phyloP scores from a whole-genome alignment of 768 basidiomycete genomes.

The Chalciporus piperatus region DNA sequence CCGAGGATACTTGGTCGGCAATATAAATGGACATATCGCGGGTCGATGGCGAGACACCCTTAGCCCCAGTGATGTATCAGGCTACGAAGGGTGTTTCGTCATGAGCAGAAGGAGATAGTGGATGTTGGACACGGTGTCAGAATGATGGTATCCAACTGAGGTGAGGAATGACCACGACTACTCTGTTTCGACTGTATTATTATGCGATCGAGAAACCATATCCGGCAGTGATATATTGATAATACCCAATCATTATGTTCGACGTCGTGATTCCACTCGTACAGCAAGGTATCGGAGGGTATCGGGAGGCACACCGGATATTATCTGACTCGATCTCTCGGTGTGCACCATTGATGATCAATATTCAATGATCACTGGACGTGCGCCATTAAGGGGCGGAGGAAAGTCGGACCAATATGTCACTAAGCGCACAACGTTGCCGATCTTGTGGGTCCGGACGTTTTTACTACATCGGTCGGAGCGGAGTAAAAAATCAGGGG shows the following conservation, averaged over 20 bases:
- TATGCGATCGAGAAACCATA: neutral
- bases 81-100: conserved; percentile 86
- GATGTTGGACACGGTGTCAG: neutral
- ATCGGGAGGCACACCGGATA: neutral
- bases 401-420: neutral
- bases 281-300: neutral
- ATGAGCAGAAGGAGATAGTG: conserved; percentile 62
- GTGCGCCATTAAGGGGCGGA: too few species aligned
- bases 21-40: conserved; percentile 64
- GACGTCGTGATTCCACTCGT: neutral
- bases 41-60: conserved; percentile 88
- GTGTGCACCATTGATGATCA: neutral
- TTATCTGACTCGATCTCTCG: neutral
- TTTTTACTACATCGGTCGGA: neutral
- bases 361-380: neutral
- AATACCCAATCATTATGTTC: neutral
- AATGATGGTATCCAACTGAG: neutral
- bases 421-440: neutral
- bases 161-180: neutral
- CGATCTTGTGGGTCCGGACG: neutral
- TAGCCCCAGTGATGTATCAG: conserved; percentile 55
- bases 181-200: neutral
- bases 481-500: neutral
- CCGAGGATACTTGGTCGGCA: conserved; percentile 77
- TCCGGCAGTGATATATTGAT: neutral